A percentile compares a stretch with the other conserved stretches of the same genome.
phyloP scores from a whole-genome alignment of 805 yeast species.

The Yamadazyma kitorensis region DNA sequence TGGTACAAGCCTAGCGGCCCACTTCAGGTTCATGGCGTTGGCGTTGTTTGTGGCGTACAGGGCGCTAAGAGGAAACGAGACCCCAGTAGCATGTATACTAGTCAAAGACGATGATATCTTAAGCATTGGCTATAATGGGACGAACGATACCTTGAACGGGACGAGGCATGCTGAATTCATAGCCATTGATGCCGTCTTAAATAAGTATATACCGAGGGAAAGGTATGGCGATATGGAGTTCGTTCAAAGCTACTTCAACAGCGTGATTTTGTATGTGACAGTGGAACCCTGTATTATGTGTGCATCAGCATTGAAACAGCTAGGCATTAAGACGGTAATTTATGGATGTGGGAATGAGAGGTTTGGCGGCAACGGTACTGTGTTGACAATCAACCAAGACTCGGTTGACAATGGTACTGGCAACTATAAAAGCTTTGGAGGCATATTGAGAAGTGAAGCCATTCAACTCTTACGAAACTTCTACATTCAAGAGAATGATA shows the following conservation, averaged over 20 bases:
- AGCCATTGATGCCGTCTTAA: conserved; percentile 45
- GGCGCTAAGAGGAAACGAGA: conserved; percentile 35
- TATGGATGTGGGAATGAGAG: conserved; percentile 95
- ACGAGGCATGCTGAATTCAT: conserved; percentile 91
- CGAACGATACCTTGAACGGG: conserved; percentile 82
- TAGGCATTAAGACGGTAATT: conserved; percentile 68
- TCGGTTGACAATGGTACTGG: conserved; percentile 14
- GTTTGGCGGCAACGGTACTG: conserved; percentile 96
- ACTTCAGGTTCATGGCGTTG: conserved; percentile 26
- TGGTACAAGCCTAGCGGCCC: background rate
- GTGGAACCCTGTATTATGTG: conserved; percentile 99
- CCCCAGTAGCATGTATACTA: conserved; percentile 42
- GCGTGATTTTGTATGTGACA: conserved; percentile 79
- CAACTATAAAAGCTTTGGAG: conserved; percentile 65
- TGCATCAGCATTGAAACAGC: conserved; percentile 83
- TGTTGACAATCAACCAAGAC: conserved; percentile 46
- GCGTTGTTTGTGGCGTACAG: conserved; percentile 38
- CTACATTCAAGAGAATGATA: conserved; percentile 79
- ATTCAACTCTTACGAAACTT: conserved; percentile 76
- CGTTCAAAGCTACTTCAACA: conserved; percentile 40
- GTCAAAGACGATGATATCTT: conserved; percentile 45
- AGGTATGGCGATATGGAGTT: conserved; percentile 16
- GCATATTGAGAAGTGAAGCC: conserved; percentile 77
- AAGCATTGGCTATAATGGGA: conserved; percentile 80
- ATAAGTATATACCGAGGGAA: conserved; percentile 15